phyloP scores from a whole-genome alignment of 2,329 filamentous ascomycete genomes.

The Dactylella cylindrospora region DNA sequence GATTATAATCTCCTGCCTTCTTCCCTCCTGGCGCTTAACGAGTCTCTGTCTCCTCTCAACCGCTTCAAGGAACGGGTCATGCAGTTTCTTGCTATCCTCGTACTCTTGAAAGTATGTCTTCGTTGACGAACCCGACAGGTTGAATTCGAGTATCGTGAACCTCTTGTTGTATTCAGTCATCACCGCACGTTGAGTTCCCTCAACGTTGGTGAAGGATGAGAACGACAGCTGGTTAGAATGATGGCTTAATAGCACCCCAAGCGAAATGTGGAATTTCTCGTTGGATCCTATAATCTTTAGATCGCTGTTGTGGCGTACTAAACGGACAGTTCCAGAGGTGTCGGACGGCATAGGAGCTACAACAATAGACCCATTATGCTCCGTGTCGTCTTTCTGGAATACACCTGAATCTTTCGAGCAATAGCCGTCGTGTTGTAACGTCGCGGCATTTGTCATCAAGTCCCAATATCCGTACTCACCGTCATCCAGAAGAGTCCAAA shows the following conservation, averaged over 20 bases:
- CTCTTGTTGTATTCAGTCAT: constrained; percentile 20
- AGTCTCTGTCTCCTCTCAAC: too few species aligned
- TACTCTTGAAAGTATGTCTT: constrained; percentile 15
- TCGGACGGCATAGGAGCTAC: background rate
- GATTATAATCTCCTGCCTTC: too few species aligned
- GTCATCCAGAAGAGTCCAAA: constrained; percentile 23
- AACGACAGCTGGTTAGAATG: constrained; percentile 12
- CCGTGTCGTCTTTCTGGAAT: background rate
- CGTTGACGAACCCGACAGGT: constrained; percentile 3
- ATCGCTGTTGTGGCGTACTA: constrained; percentile 13
- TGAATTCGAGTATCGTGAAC: constrained; percentile 37
- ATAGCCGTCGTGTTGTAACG: constrained; percentile 16
- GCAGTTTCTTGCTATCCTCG: background rate
- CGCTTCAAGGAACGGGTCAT: too few species aligned
- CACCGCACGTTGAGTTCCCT: constrained; percentile 15
- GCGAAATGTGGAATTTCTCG: background rate
- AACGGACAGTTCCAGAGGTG: background rate
- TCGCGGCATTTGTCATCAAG: constrained; percentile 3
- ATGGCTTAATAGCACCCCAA: constrained; percentile 23
- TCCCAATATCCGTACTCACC: constrained; percentile 27
- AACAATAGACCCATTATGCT: constrained; percentile 23
- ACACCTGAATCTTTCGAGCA: constrained; percentile 6
- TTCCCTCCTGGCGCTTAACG: too few species aligned
- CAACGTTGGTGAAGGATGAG: constrained; percentile 2
- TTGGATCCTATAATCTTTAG: background rate